Evolutionary conservation across 495 filamentous ascomycete genomes (phyloP).

Genomic region (Penicillium argentinense): DNA sequence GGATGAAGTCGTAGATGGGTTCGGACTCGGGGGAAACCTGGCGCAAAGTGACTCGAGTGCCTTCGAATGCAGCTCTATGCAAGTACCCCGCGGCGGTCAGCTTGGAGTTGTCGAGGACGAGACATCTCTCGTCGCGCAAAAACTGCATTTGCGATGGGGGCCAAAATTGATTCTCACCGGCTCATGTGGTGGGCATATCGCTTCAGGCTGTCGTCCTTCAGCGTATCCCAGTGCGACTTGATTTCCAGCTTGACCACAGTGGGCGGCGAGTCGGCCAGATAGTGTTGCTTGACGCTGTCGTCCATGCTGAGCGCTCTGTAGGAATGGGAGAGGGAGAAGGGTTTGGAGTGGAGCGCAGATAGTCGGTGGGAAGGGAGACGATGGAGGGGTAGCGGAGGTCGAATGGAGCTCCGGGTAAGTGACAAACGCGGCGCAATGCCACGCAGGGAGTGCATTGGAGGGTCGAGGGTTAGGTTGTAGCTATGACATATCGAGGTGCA

Average conservation of each 20-base stretch:
- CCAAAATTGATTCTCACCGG: too few relatives aligned
- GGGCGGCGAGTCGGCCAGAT: slow-evolving; percentile 87
- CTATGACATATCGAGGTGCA: slow-evolving; percentile 22
- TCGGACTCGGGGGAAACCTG: slow-evolving; percentile 92
- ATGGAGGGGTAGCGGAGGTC: slow-evolving; percentile 31
- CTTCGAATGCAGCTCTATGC: slow-evolving; percentile 78
- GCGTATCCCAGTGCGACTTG: slow-evolving; percentile 82
- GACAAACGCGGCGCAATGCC: slow-evolving; percentile 32
- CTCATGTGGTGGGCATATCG: slow-evolving; percentile 93
- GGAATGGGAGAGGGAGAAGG: slow-evolving; percentile 16
- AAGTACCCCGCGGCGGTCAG: slow-evolving; percentile 9
- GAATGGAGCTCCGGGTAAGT: slow-evolving; percentile 32
- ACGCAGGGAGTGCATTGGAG: slow-evolving; percentile 28
- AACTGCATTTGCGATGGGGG: too few relatives aligned
- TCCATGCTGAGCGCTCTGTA: slow-evolving; percentile 35
- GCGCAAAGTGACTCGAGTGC: slow-evolving; percentile 80
- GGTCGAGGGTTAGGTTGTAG: slow-evolving; percentile 9
- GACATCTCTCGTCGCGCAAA: neutral
- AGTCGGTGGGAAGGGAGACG: slow-evolving; percentile 15
- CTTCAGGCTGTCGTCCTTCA: slow-evolving; percentile 66
- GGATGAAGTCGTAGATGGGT: slow-evolving; percentile 85
- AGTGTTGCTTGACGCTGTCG: slow-evolving; percentile 55
- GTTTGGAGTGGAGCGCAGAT: slow-evolving; percentile 14
- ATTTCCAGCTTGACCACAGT: slow-evolving; percentile 82
- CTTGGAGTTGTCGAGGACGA: neutral